Percentiles rank a stretch among this genome's conserved stretches.
phyloP scores from a whole-genome alignment of 768 basidiomycete species.

The Termitomyces sp. region DNA sequence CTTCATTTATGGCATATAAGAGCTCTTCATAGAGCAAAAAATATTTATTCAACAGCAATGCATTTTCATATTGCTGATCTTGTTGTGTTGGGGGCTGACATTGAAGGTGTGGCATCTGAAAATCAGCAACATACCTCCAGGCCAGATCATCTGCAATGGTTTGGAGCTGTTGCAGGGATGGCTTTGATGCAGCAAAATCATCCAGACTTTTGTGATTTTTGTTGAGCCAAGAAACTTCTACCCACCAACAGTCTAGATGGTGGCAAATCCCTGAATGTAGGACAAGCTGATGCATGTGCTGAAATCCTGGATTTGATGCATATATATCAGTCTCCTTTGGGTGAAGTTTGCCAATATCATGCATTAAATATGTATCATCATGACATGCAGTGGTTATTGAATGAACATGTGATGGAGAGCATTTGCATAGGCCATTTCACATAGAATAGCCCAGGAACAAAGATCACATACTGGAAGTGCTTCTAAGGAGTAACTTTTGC shows the following conservation, averaged over 20 bases:
- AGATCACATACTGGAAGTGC: slow-evolving; percentile 28
- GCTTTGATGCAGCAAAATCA: slow-evolving; percentile 26
- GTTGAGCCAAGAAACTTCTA: slow-evolving; percentile 6
- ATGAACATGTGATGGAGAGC: slow-evolving; percentile 22
- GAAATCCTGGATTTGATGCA: slow-evolving; percentile 29
- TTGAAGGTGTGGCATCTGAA: neutral
- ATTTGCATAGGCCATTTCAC: slow-evolving; percentile 26
- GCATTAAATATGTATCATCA: neutral
- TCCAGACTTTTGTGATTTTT: slow-evolving; percentile 14
- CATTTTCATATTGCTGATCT: slow-evolving; percentile 33
- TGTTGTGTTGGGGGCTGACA: slow-evolving; percentile 1
- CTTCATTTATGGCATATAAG: slow-evolving; percentile 18
- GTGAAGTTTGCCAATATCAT: slow-evolving; percentile 11
- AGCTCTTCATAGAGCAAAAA: slow-evolving; percentile 44
- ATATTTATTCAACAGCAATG: slow-evolving; percentile 26
- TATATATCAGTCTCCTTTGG: slow-evolving; percentile 30
- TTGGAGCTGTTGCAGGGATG: slow-evolving; percentile 20
- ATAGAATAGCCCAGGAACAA: slow-evolving; percentile 27
- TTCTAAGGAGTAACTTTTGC: slow-evolving; percentile 25
- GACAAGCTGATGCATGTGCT: slow-evolving; percentile 32
- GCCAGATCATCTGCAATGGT: slow-evolving; percentile 21
- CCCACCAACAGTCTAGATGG: slow-evolving; percentile 27
- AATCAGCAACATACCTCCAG: slow-evolving; percentile 14
- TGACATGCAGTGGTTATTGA: slow-evolving; percentile 1
- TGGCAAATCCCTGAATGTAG: slow-evolving; percentile 22